These are phyloP conservation scores for Ensete ventricosum DNA, from an alignment of 176 grass and related monocot species.

Conservation along the genomic window DNA sequence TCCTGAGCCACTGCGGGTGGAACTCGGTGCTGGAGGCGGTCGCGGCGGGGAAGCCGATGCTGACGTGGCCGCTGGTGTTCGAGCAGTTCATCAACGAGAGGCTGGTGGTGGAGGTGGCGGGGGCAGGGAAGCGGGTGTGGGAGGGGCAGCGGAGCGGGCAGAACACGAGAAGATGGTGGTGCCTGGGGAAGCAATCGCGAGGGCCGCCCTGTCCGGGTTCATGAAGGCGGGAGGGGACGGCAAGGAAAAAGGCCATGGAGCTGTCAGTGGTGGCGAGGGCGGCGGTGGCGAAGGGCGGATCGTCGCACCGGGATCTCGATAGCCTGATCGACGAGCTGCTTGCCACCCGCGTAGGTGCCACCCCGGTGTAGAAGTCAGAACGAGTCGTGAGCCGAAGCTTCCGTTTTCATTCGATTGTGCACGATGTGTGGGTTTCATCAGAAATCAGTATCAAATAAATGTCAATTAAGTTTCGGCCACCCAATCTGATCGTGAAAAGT, in stretches of 20 bases:
- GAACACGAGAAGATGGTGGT: conserved; percentile 29
- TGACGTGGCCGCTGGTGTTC: conserved; percentile 88
- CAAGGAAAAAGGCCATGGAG: conserved; percentile 20
- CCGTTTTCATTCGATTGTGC: too few relatives aligned
- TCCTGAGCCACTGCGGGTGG: conserved; percentile 69
- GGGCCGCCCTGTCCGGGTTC: conserved; percentile 33
- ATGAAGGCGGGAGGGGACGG: conserved; percentile 28
- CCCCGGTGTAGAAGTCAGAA: too few relatives aligned
- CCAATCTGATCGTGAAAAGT: too few relatives aligned
- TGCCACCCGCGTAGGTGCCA: neutral
- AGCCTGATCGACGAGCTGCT: conserved; percentile 49
- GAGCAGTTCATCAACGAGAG: conserved; percentile 94
- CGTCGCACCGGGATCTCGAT: conserved; percentile 39
- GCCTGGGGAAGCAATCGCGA: conserved; percentile 33
- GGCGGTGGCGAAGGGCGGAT: conserved; percentile 34
- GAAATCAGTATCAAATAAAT: too few relatives aligned
- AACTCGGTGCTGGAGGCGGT: conserved; percentile 64
- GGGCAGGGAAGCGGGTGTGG: conserved; percentile 43
- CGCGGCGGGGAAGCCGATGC: conserved; percentile 44
- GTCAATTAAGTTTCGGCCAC: too few relatives aligned
- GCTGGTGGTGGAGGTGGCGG: conserved; percentile 44
- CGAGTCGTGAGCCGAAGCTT: too few relatives aligned
- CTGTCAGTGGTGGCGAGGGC: conserved; percentile 30
- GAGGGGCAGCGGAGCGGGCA: conserved; percentile 36
- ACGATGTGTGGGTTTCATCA: too few relatives aligned